Evolutionary conservation across 2,329 filamentous ascomycete species (phyloP), one percentile per base, ranked within the genome.

Genomic region (Fusarium abutilonis): DNA sequence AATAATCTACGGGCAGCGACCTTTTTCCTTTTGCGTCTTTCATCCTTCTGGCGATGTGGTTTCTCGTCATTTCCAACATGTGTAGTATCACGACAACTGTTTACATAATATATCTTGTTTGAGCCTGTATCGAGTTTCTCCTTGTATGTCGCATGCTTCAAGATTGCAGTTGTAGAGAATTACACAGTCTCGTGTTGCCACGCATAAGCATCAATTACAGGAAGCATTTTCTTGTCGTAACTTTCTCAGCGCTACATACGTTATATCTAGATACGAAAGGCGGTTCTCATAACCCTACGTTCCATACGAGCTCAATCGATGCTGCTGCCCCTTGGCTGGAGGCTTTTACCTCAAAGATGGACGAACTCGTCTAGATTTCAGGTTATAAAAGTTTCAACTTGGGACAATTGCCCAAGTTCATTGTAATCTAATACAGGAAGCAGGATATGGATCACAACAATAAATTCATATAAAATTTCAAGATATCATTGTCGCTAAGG

Each of bases 1-100:
- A 63, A 66, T 69, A 69, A 48, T 64, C 47, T 52, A 48, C 28
- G 48, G 60, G 55, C 58, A 67, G 67, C 67, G 67, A 63, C 11
- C 4, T 34, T 31, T 44, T 56, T 56, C 41, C 47, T 49, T 56
- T 60, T 55, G 21, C 45, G 41, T 53, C 48, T 47, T 45, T 21
- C 40, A 32, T 51, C 40, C 52, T 48, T 26, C 52, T 44, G 17
- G 31, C 42, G 31, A 56, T 38, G 51, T 41, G 41, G 28, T 60
- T 54, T 49, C 48, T 35, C 48, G 35, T 59, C 52, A 58, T 66
- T 46, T 59, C 32, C 40, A 45, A 26, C 38, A 45, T 48, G 40
- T 63, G 51, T 60, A 53, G 45, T 64, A 62, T 60, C 64, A 46
- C 56, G 64, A 48, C 51, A 38, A 52, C 49, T 42, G 48, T 57